Conservation (phyloP, 2,329 filamentous ascomycete genomes). For the Cladosporium oxysporum region DNA sequence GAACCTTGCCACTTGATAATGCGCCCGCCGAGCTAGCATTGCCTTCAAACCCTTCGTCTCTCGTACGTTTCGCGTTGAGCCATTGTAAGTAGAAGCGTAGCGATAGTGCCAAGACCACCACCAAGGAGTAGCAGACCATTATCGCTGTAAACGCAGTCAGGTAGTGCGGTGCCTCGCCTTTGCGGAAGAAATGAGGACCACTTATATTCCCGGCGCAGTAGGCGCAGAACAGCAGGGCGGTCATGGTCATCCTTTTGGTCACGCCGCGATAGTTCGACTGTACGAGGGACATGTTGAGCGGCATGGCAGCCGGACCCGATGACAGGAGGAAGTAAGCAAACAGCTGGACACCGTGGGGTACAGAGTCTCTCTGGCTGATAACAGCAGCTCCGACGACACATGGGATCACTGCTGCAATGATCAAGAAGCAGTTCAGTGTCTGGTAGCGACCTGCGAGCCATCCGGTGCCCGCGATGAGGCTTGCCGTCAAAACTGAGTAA, state of each 20-base stretch:
- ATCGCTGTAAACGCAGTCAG: constrained; percentile 55
- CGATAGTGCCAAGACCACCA: constrained; percentile 46
- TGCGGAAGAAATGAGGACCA: constrained; percentile 54
- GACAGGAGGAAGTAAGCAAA: constrained; percentile 61
- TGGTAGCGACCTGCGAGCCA: constrained; percentile 32
- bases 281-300: constrained; percentile 56
- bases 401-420: constrained; percentile 49
- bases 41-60: constrained; percentile 1
- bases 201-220: constrained; percentile 53
- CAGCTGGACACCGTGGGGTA: constrained; percentile 46
- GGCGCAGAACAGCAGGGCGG: constrained; percentile 48
- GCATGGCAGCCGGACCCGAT: constrained; percentile 56
- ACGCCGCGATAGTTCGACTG: constrained; percentile 53
- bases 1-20: constrained; percentile 28
- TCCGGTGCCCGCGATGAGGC: constrained; percentile 23
- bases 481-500: constrained; percentile 25
- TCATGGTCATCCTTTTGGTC: constrained; percentile 39
- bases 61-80: constrained; percentile 45
- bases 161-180: constrained; percentile 50
- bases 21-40: constrained; percentile 38
- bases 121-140: constrained; percentile 58
- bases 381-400: constrained; percentile 33
- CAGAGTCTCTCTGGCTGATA: constrained; percentile 46
- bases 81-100: constrained; percentile 53
- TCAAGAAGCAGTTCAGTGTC: constrained; percentile 55